phyloP scores from a whole-genome alignment of 495 filamentous ascomycete species.

The Aspergillus wentii region DNA sequence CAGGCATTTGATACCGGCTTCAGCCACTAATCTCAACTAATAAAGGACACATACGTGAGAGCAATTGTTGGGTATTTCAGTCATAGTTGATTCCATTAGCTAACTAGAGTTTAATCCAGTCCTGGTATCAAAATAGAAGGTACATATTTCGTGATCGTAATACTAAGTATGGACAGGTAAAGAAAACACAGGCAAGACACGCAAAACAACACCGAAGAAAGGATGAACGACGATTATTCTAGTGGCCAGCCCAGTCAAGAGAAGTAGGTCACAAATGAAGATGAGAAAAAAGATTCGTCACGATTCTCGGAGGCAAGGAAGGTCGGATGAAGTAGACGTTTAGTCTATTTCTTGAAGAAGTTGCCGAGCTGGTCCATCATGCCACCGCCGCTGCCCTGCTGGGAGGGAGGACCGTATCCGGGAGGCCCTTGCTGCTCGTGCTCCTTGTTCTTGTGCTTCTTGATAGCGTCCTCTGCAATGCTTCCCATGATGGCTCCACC shows the following conservation, averaged over 20 bases:
- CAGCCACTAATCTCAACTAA: too few relatives aligned
- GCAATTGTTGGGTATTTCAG: too few relatives aligned
- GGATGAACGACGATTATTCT: too few relatives aligned
- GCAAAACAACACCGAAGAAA: constrained; percentile 5
- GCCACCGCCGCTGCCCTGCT: constrained; percentile 16
- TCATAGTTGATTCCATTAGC: too few relatives aligned
- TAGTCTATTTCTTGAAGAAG: constrained; percentile 41
- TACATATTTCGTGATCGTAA: too few relatives aligned
- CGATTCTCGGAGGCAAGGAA: neutral
- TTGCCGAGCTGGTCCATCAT: constrained; percentile 39
- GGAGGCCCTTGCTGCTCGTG: constrained; percentile 13
- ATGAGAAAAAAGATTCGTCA: constrained; percentile 4
- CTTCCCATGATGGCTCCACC: constrained; percentile 46
- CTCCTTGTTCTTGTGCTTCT: constrained; percentile 38
- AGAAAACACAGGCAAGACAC: too few relatives aligned
- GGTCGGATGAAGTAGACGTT: constrained; percentile 1
- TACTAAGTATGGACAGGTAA: too few relatives aligned
- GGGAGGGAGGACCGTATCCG: constrained; percentile 15
- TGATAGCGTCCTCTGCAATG: constrained; percentile 40
- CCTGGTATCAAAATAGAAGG: too few relatives aligned
- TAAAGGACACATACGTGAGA: too few relatives aligned
- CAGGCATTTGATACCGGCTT: too few relatives aligned
- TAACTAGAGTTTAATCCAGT: too few relatives aligned
- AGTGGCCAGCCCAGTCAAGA: constrained; percentile 14
- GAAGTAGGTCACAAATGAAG: constrained; percentile 12